These are phyloP conservation scores for Ophiostoma populinum DNA, from an alignment of 2,329 filamentous ascomycete species.

Conservation along the genomic window DNA sequence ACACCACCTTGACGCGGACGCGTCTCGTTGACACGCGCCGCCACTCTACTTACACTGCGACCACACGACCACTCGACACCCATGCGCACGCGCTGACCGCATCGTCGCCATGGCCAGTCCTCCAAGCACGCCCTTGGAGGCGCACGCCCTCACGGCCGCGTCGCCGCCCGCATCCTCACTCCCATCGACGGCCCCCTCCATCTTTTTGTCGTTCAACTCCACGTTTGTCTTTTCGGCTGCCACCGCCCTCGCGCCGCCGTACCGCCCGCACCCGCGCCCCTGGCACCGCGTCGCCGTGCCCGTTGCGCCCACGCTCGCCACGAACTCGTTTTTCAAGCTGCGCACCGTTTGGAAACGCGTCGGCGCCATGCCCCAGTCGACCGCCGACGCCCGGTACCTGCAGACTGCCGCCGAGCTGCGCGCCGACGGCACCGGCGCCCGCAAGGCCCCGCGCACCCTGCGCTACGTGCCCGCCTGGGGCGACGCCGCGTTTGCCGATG, in stretches of 20 bases:
- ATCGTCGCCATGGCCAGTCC: background rate
- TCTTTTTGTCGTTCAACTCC: no score
- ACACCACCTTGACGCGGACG: background rate
- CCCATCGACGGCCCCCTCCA: background rate
- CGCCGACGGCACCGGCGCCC: slow-evolving; percentile 16
- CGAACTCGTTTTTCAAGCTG: slow-evolving; percentile 6
- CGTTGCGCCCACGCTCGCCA: no score
- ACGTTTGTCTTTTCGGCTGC: slow-evolving; percentile 12
- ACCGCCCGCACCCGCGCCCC: slow-evolving; percentile 10
- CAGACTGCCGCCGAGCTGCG: slow-evolving; percentile 17
- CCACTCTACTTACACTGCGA: slow-evolving; percentile 1
- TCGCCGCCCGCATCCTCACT: background rate
- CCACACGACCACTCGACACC: no score
- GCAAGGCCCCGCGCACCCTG: slow-evolving; percentile 19
- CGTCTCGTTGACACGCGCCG: background rate
- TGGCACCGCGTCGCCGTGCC: slow-evolving; percentile 19
- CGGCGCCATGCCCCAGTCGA: slow-evolving; percentile 8
- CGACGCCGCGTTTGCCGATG: slow-evolving; percentile 16
- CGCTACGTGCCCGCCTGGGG: slow-evolving; percentile 18
- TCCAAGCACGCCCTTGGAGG: background rate
- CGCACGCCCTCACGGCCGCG: background rate
- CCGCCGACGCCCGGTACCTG: slow-evolving; percentile 8
- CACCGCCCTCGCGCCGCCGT: slow-evolving; percentile 12
- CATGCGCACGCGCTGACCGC: background rate
- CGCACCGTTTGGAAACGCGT: slow-evolving; percentile 19